A percentile compares a stretch with the other conserved stretches of the same genome.
phyloP scores from a whole-genome alignment of 2,329 filamentous ascomycete genomes.

The Aspergillus spinulosporus region DNA sequence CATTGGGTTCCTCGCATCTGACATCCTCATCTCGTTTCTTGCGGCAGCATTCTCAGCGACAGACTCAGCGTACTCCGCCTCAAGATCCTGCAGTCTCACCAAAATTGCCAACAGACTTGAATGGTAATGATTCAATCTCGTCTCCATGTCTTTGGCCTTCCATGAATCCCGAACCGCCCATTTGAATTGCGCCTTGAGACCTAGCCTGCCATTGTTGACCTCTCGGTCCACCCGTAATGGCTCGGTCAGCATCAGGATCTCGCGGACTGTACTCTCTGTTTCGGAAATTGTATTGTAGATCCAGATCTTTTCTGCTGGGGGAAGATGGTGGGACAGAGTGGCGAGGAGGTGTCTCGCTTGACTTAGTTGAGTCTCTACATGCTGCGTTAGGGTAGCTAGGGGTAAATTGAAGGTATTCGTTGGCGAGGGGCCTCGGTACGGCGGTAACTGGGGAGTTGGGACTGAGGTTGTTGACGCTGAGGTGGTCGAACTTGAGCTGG shows the following conservation, averaged over 20 bases:
- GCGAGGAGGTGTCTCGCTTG: conserved; percentile 23
- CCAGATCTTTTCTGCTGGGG: conserved; percentile 23
- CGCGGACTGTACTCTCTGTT: conserved; percentile 35
- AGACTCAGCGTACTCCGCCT: background rate
- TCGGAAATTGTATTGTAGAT: conserved; percentile 31
- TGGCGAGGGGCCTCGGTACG: background rate
- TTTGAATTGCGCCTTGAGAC: conserved; percentile 17
- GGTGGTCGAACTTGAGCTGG: background rate
- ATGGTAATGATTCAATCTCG: conserved; percentile 22
- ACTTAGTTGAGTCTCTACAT: conserved; percentile 20
- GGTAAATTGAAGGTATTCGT: background rate
- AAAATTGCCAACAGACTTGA: conserved; percentile 24
- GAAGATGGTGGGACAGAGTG: conserved; percentile 11
- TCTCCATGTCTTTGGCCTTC: conserved; percentile 19
- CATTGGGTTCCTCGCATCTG: background rate
- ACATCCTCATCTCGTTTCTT: too few species aligned
- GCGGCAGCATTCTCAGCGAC: background rate
- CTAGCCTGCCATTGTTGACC: conserved; percentile 19
- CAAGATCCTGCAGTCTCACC: conserved; percentile 14
- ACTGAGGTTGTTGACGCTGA: background rate
- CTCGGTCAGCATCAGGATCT: conserved; percentile 29
- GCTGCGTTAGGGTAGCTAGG: conserved; percentile 19
- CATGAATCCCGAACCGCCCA: conserved; percentile 25
- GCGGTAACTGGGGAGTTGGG: background rate
- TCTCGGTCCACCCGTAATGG: conserved; percentile 22